Conservation (phyloP, 306 rosid species). For the Crotalaria pallida region DNA sequence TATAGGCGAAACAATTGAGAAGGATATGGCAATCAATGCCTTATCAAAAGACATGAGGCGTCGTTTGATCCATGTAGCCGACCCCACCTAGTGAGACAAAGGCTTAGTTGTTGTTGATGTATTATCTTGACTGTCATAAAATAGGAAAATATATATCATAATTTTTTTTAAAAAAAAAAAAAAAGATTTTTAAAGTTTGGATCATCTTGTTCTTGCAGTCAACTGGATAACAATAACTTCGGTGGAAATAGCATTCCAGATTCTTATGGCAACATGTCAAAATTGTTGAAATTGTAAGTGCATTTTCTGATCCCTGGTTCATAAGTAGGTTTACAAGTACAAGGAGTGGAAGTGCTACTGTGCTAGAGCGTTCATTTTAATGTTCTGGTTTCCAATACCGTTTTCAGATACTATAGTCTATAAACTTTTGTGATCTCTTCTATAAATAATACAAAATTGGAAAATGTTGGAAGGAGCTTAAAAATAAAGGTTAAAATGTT, state of each 20-base stretch:
- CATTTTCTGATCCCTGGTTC: background rate
- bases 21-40: too few relatives aligned
- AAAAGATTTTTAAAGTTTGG: background rate
- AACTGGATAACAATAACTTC: constrained; percentile 86
- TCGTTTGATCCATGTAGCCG: too few relatives aligned
- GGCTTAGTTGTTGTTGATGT: too few relatives aligned
- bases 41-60: too few relatives aligned
- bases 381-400: background rate
- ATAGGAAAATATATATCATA: too few relatives aligned
- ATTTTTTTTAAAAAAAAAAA: too few relatives aligned
- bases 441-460: background rate
- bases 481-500: background rate
- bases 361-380: background rate
- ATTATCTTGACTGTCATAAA: background rate
- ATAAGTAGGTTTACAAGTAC: constrained; percentile 4
- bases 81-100: too few relatives aligned
- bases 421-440: background rate
- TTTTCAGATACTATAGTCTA: background rate
- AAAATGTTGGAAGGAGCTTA: background rate
- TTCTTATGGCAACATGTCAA: constrained; percentile 52
- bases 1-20: too few relatives aligned
- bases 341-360: background rate
- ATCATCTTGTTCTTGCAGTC: constrained; percentile 52
- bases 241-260: constrained; percentile 62
- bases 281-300: constrained; percentile 73